phyloP scores from a whole-genome alignment of 176 grass and related monocot genomes.

The Eleusine coracana region DNA sequence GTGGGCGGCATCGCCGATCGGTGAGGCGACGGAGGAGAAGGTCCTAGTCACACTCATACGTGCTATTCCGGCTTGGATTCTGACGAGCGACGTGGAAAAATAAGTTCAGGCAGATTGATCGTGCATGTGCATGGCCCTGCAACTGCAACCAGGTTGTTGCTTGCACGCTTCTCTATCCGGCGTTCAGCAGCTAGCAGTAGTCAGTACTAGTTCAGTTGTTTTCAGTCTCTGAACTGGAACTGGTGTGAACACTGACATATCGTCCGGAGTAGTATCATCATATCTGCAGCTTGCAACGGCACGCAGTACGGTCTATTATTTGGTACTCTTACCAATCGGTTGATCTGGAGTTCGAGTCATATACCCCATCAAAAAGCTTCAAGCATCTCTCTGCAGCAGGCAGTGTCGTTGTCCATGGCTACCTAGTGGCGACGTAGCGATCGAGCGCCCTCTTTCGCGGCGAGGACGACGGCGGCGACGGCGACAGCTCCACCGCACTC shows the following conservation, averaged over 20 bases:
- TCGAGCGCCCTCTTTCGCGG: conserved; percentile 15
- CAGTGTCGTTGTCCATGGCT: conserved; percentile 26
- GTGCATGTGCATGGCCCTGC: background rate
- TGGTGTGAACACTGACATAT: background rate
- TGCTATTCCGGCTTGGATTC: background rate
- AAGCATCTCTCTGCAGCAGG: too few species aligned
- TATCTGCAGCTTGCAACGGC: background rate
- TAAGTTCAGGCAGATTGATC: background rate
- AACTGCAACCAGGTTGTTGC: background rate
- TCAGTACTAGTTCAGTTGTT: background rate
- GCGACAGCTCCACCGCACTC: background rate
- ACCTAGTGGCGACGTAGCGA: background rate
- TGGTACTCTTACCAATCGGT: conserved; percentile 18
- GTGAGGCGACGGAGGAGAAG: background rate
- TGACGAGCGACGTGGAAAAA: background rate
- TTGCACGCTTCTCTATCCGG: background rate
- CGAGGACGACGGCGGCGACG: conserved; percentile 28
- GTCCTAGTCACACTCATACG: background rate
- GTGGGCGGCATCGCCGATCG: background rate
- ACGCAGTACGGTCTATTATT: too few species aligned
- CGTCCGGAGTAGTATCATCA: background rate
- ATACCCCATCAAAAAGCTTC: background rate
- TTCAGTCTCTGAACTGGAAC: background rate
- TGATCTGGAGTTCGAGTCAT: background rate
- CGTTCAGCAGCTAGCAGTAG: background rate